Percentiles rank a stretch among this genome's conserved stretches.
phyloP scores from a whole-genome alignment of 2,329 filamentous ascomycete species.

The Phyllosticta citriasiana region DNA sequence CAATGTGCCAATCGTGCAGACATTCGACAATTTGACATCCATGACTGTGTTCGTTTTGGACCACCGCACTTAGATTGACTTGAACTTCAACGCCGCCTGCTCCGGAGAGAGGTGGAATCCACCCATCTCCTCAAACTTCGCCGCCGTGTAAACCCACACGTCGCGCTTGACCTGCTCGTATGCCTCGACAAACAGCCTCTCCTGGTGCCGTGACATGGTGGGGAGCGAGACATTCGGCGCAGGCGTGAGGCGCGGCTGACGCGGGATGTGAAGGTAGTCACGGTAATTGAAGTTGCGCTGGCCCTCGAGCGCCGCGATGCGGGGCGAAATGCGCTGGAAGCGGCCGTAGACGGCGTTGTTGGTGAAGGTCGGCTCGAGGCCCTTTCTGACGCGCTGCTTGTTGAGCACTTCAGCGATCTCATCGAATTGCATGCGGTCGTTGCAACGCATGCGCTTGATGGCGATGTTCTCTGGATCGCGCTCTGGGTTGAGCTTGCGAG shows the following conservation, averaged over 20 bases:
- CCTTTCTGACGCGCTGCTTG: not conserved
- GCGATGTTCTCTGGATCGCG: constrained; percentile 23
- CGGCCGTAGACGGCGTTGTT: constrained; percentile 26
- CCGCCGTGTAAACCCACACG: constrained; percentile 1
- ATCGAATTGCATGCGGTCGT: constrained; percentile 8
- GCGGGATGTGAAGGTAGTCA: constrained; percentile 25
- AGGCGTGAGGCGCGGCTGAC: not conserved
- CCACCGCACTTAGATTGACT: not conserved
- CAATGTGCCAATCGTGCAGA: no score
- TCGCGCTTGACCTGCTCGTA: constrained; percentile 4
- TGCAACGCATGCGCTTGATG: constrained; percentile 23
- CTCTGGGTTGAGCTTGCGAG: constrained; percentile 7
- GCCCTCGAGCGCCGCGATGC: constrained; percentile 18
- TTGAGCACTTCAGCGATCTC: constrained; percentile 11
- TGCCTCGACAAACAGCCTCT: not conserved
- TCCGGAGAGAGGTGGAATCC: not conserved
- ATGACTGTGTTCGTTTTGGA: not conserved
- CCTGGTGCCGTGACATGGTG: not conserved
- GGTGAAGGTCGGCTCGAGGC: constrained; percentile 15
- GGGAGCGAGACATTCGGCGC: not conserved
- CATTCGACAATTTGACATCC: not conserved
- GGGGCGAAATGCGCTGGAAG: constrained; percentile 23
- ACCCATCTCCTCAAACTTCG: not conserved
- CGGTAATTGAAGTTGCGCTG: constrained; percentile 23
- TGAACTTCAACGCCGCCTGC: constrained; percentile 4